These are phyloP conservation scores for Blastobotrys illinoisensis DNA, from an alignment of 1,139 yeast species.

Conservation along the genomic window DNA sequence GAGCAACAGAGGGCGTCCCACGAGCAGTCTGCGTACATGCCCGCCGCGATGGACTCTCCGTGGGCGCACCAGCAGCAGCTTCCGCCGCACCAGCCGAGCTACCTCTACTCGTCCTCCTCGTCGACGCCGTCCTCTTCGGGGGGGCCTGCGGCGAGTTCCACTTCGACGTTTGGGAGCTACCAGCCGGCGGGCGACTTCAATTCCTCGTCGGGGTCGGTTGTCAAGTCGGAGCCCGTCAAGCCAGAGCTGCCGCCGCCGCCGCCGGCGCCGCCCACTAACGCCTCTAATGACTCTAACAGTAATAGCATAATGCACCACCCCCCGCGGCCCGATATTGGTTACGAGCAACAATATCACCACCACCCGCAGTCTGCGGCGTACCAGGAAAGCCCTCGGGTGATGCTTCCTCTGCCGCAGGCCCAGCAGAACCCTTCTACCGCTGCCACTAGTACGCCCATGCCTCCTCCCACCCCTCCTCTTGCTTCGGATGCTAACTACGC, in stretches of 20 bases:
- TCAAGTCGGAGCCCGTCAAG: not conserved
- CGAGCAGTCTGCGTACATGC: not conserved
- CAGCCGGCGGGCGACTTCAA: not conserved
- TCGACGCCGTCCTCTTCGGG: not conserved
- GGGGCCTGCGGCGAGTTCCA: not conserved
- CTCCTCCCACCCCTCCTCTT: conserved; percentile 4
- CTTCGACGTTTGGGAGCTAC: not conserved
- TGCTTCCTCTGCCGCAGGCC: conserved; percentile 5
- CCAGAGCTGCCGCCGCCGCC: conserved; percentile 1
- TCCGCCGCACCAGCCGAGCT: not conserved
- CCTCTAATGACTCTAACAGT: not conserved
- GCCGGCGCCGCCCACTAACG: not conserved
- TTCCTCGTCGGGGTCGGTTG: not conserved
- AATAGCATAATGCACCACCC: conserved; percentile 5
- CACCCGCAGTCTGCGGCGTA: conserved; percentile 6
- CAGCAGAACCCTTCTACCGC: conserved; percentile 2
- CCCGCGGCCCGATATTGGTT: conserved; percentile 7
- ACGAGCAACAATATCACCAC: conserved; percentile 2
- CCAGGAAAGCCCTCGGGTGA: not conserved
- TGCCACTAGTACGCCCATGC: conserved; percentile 2
- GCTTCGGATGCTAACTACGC: not conserved
- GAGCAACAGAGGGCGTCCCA: not conserved
- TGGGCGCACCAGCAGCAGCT: conserved; percentile 11
- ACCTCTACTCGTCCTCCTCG: not conserved
- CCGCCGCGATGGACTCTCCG: not conserved